Conservation (phyloP, 2,329 filamentous ascomycete species). For the Beauveria medogensis region DNA sequence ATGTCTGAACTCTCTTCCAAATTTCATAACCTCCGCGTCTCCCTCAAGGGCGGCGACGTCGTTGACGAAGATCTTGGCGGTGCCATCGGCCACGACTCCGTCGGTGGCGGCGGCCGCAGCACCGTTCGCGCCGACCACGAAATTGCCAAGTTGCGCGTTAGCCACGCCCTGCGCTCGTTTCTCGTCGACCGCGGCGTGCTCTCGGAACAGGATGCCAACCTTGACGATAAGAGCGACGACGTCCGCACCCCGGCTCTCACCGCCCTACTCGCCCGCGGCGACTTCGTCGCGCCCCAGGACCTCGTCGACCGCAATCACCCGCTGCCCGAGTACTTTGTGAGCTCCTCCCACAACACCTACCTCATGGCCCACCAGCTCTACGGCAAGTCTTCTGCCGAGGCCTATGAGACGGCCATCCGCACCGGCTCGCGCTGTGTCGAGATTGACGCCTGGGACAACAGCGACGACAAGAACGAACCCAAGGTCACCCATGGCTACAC, state of each 20-base stretch:
- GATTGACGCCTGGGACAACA: conserved; percentile 65
- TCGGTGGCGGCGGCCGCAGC: conserved; percentile 54
- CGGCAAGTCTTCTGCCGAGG: conserved; percentile 52
- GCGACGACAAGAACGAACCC: conserved; percentile 51
- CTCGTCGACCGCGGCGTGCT: conserved; percentile 46
- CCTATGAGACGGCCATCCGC: conserved; percentile 54
- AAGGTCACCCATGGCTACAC: conserved; percentile 66
- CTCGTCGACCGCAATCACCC: conserved; percentile 51
- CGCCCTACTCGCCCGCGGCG: conserved; percentile 45
- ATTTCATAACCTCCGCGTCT: conserved; percentile 12
- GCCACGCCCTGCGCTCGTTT: conserved; percentile 47
- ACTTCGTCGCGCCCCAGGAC: conserved; percentile 47
- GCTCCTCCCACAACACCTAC: conserved; percentile 68
- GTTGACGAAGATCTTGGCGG: conserved; percentile 48
- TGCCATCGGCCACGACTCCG: conserved; percentile 37
- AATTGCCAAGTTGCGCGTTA: conserved; percentile 49
- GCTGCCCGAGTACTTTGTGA: conserved; percentile 63
- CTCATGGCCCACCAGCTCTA: conserved; percentile 62
- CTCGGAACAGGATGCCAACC: conserved; percentile 36
- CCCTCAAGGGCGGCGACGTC: conserved; percentile 25
- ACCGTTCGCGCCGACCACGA: conserved; percentile 37
- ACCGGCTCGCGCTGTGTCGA: conserved; percentile 63
- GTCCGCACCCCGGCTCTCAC: conserved; percentile 37
- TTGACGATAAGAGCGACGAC: conserved; percentile 25
- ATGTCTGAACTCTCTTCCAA: conserved; percentile 15